Percentiles rank a stretch among this genome's conserved stretches.
phyloP scores from a whole-genome alignment of 2,329 filamentous ascomycete genomes.

The Clarireedia sp. region DNA sequence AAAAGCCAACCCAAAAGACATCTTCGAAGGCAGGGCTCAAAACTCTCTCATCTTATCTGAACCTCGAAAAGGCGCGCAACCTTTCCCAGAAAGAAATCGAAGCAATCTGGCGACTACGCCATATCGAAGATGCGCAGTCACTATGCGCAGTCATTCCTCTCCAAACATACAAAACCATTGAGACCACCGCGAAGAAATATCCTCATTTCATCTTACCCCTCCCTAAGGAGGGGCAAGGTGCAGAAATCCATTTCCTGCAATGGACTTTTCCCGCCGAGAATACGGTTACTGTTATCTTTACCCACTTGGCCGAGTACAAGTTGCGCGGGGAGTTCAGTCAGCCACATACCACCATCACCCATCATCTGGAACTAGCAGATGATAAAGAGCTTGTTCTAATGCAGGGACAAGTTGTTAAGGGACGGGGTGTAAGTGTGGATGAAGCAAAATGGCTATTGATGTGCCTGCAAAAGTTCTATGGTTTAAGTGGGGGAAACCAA shows the following conservation, averaged over 20 bases:
- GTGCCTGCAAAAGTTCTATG: conserved; percentile 92
- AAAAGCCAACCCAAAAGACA: conserved; percentile 19
- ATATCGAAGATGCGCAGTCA: conserved; percentile 62
- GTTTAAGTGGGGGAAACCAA: conserved; percentile 47
- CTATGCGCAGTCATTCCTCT: conserved; percentile 79
- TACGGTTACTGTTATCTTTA: conserved; percentile 79
- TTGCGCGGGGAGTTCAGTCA: conserved; percentile 78
- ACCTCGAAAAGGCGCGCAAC: conserved; percentile 66
- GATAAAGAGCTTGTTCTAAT: conserved; percentile 76
- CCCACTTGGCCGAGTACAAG: conserved; percentile 89
- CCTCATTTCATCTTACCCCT: conserved; percentile 90
- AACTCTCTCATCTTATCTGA: conserved; percentile 61
- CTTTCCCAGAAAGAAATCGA: conserved; percentile 78
- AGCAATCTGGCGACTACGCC: conserved; percentile 81
- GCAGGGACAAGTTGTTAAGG: conserved; percentile 71
- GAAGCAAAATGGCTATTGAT: conserved; percentile 87
- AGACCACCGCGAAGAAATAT: conserved; percentile 60
- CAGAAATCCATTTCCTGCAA: conserved; percentile 93
- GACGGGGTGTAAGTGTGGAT: conserved; percentile 65
- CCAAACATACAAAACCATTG: conserved; percentile 65
- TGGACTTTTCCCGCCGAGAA: conserved; percentile 78
- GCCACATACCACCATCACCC: conserved; percentile 89
- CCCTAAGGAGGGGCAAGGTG: conserved; percentile 58
- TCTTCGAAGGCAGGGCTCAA: conserved; percentile 37
- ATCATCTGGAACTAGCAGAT: conserved; percentile 72